Percentiles rank a stretch among this genome's conserved stretches.
Evolutionary conservation across 192 early-diverging fungal genomes (phyloP).

Genomic region (Coemansia aciculifera): DNA sequence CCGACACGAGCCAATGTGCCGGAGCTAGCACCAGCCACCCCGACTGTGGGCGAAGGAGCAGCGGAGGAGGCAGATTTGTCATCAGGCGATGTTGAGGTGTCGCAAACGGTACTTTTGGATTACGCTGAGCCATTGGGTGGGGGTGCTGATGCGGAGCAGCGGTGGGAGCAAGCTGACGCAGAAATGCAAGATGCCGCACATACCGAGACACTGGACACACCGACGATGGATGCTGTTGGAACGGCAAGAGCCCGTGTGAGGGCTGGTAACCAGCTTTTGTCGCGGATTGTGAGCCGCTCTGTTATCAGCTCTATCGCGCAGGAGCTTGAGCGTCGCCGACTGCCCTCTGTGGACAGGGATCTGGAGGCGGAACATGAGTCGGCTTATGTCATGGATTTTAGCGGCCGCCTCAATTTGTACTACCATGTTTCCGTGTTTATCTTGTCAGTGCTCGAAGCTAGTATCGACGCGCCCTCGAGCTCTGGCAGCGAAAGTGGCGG

Average conservation of each 20-base stretch:
- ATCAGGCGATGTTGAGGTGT: background rate
- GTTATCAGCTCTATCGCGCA: conserved; percentile 33
- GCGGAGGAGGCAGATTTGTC: background rate
- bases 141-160: background rate
- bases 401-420: conserved; percentile 8
- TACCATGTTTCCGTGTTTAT: conserved; percentile 24
- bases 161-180: background rate
- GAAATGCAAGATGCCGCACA: background rate
- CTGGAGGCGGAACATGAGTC: background rate
- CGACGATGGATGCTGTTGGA: background rate
- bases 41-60: background rate
- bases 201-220: background rate
- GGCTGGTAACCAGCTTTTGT: conserved; percentile 36
- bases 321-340: conserved; percentile 28
- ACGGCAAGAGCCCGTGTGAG: conserved; percentile 1
- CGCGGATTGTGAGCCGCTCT: conserved; percentile 41
- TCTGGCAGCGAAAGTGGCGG: background rate
- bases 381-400: conserved; percentile 9
- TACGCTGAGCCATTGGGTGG: background rate
- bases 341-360: background rate
- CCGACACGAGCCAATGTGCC: background rate
- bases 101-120: background rate
- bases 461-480: background rate
- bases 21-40: background rate
- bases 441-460: conserved; percentile 16